phyloP scores from a whole-genome alignment of 169 alveolate genomes.

The Eimeria maxima region DNA sequence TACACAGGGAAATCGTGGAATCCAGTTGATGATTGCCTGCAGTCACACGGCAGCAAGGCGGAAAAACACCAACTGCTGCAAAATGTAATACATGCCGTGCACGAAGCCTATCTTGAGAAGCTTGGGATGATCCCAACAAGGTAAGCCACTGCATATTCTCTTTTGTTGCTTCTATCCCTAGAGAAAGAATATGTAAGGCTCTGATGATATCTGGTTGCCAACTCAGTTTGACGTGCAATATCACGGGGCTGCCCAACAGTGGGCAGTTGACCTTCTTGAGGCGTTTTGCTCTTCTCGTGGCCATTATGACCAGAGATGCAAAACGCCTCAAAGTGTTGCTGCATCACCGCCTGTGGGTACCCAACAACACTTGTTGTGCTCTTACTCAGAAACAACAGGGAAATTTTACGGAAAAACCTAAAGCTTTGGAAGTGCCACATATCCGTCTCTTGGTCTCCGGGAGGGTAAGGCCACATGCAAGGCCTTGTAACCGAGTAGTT shows the following conservation, averaged over 20 bases:
- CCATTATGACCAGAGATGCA: not conserved
- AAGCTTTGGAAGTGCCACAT: conserved; percentile 62
- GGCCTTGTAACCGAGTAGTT: not conserved
- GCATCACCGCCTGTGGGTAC: not conserved
- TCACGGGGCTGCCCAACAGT: too few relatives aligned
- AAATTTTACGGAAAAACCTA: conserved; percentile 1
- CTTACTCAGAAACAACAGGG: conserved; percentile 5
- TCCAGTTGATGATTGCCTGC: not conserved
- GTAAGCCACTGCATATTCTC: not conserved
- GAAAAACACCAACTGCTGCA: conserved; percentile 72
- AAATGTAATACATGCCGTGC: conserved; percentile 14
- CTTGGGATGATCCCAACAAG: conserved; percentile 51
- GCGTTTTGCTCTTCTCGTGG: not conserved
- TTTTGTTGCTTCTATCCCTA: not conserved
- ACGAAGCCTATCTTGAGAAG: conserved; percentile 45
- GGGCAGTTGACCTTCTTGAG: not conserved
- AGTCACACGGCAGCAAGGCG: conserved; percentile 29
- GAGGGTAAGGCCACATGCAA: not conserved
- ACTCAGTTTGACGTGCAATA: not conserved
- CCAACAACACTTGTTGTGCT: not conserved
- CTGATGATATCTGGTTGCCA: not conserved
- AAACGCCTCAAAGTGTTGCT: not conserved
- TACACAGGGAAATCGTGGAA: not conserved
- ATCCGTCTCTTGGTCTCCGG: conserved; percentile 67
- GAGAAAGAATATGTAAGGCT: not conserved